phyloP scores from a whole-genome alignment of 2,329 filamentous ascomycete species.

The Cladophialophora immunda region DNA sequence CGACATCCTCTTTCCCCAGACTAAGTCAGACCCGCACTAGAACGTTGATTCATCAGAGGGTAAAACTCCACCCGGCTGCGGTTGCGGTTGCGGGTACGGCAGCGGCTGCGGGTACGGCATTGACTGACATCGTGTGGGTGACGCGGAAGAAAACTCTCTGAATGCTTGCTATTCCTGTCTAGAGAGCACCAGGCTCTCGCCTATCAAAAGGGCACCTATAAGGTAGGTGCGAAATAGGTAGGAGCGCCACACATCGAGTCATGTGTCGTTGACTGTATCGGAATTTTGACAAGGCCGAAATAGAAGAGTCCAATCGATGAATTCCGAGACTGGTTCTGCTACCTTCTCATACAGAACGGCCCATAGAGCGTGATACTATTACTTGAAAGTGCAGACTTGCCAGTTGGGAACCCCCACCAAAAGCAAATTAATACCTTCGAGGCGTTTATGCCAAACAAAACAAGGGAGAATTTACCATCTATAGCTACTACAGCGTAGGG shows the following conservation, averaged over 20 bases:
- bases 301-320: neutral
- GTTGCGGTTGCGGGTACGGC: neutral
- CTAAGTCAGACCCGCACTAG: neutral
- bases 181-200: too few relatives aligned
- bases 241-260: too few relatives aligned
- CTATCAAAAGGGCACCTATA: too few relatives aligned
- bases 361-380: neutral
- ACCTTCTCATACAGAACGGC: too few relatives aligned
- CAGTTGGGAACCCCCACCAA: neutral
- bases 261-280: too few relatives aligned
- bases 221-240: too few relatives aligned
- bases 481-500: too few relatives aligned
- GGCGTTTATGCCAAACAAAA: neutral
- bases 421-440: neutral
- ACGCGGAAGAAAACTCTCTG: too few relatives aligned
- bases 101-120: neutral
- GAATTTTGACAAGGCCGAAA: neutral
- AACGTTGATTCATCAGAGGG: neutral
- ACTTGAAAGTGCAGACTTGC: neutral
- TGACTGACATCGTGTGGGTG: too few relatives aligned
- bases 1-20: neutral
- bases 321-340: too few relatives aligned
- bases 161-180: too few relatives aligned
- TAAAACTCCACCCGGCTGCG: neutral
- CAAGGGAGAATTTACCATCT: too few relatives aligned